A percentile compares a stretch with the other conserved stretches of the same genome.
Conservation (phyloP, 2,329 filamentous ascomycete genomes). For the Aspergillus sergii region DNA sequence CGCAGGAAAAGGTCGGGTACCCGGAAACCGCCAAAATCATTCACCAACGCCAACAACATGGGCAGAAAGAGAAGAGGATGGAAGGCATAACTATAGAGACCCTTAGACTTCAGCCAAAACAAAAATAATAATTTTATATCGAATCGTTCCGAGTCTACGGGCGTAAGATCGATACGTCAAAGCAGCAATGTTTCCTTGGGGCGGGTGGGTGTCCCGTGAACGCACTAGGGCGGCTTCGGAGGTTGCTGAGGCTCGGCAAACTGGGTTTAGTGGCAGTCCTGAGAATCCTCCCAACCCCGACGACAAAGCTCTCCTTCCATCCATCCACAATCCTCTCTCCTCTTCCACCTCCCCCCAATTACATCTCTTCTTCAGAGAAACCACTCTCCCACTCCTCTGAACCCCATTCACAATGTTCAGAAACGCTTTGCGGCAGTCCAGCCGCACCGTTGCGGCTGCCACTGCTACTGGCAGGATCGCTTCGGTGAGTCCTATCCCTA, state of each 20-base stretch:
- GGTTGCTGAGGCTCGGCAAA: constrained; percentile 40
- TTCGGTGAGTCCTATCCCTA: constrained; percentile 76
- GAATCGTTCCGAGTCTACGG: not conserved
- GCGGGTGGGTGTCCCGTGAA: constrained; percentile 11
- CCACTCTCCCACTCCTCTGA: constrained; percentile 47
- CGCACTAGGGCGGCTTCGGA: constrained; percentile 44
- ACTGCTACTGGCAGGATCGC: constrained; percentile 89
- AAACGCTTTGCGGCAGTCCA: constrained; percentile 96
- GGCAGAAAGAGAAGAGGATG: not conserved
- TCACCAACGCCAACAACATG: constrained; percentile 1
- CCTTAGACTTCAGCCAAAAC: not conserved
- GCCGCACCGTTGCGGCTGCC: constrained; percentile 91
- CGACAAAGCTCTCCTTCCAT: constrained; percentile 46
- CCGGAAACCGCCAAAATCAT: constrained; percentile 14
- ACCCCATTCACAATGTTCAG: constrained; percentile 78
- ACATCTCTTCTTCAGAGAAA: constrained; percentile 45
- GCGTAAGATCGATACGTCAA: not conserved
- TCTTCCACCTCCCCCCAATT: constrained; percentile 44
- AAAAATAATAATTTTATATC: constrained; percentile 1
- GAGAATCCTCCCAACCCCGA: constrained; percentile 44
- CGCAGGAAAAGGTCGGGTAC: constrained; percentile 16
- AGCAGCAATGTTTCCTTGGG: constrained; percentile 2
- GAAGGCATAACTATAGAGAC: not conserved
- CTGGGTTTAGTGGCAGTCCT: constrained; percentile 43
- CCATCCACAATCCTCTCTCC: constrained; percentile 47